These are phyloP conservation scores for Debaryomycetaceae sp. DNA, from an alignment of 1,139 yeast genomes.

Conservation along the genomic window DNA sequence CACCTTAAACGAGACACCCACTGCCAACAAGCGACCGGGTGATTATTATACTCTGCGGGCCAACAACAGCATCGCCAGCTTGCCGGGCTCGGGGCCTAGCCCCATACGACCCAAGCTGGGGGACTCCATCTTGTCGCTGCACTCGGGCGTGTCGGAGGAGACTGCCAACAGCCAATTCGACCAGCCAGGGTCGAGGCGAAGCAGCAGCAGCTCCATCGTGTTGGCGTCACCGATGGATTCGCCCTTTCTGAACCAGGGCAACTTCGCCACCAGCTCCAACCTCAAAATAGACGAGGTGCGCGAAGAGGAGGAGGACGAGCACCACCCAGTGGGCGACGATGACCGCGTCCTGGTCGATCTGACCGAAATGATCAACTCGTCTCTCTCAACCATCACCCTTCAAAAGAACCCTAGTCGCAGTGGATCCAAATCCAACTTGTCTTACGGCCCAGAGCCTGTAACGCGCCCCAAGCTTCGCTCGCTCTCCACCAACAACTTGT, in stretches of 20 bases:
- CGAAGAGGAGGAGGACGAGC: slow-evolving; percentile 11
- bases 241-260: slow-evolving; percentile 15
- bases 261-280: slow-evolving; percentile 6
- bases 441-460: slow-evolving; percentile 3
- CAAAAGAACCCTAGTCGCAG: slow-evolving; percentile 8
- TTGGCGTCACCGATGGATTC: slow-evolving; percentile 20
- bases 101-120: slow-evolving; percentile 29
- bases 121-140: slow-evolving; percentile 34
- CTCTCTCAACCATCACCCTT: slow-evolving; percentile 24
- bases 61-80: slow-evolving; percentile 11
- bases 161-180: slow-evolving; percentile 33
- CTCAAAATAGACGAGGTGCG: slow-evolving; percentile 7
- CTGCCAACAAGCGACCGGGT: slow-evolving; percentile 36
- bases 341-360: slow-evolving; percentile 4
- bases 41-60: slow-evolving; percentile 38
- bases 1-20: not conserved
- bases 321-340: too few relatives aligned
- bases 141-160: slow-evolving; percentile 34
- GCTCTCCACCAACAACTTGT: slow-evolving; percentile 1
- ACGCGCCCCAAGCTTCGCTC: not conserved
- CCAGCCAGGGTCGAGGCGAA: slow-evolving; percentile 31
- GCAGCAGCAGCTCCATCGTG: slow-evolving; percentile 29
- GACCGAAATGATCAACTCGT: slow-evolving; percentile 14
- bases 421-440: slow-evolving; percentile 5
- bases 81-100: slow-evolving; percentile 6